These are phyloP conservation scores for Aspergillus unguis DNA, from an alignment of 2,329 filamentous ascomycete genomes.

Conservation along the genomic window DNA sequence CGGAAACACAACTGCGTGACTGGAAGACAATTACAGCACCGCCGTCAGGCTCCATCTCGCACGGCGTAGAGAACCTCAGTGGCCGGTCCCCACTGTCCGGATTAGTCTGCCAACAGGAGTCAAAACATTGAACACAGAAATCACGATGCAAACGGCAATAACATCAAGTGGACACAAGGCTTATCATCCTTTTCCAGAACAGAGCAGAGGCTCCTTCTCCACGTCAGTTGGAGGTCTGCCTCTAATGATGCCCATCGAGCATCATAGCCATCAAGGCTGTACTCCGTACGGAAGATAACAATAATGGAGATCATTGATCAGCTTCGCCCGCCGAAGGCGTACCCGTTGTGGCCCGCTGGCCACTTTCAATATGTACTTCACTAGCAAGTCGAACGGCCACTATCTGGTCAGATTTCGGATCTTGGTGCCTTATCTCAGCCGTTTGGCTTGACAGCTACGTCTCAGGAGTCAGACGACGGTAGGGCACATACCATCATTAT, in stretches of 20 bases:
- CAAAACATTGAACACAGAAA: not conserved
- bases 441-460: not conserved
- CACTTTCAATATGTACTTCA: not conserved
- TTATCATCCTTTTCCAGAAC: slow-evolving; percentile 11
- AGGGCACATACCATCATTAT: no score
- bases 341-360: slow-evolving; percentile 1
- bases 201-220: slow-evolving; percentile 4
- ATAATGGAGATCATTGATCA: slow-evolving; percentile 12
- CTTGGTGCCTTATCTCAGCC: not conserved
- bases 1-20: slow-evolving; percentile 1
- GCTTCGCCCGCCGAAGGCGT: not conserved
- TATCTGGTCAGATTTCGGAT: slow-evolving; percentile 4
- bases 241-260: not conserved
- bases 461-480: no score
- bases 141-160: slow-evolving; percentile 1
- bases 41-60: not conserved
- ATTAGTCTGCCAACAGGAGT: no score
- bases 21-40: slow-evolving; percentile 4
- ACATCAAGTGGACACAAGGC: slow-evolving; percentile 6
- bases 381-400: slow-evolving; percentile 3
- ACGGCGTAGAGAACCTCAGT: not conserved
- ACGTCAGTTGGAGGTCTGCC: not conserved
- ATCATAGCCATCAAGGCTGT: no score
- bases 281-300: slow-evolving; percentile 7
- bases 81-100: no score